Conservation (phyloP, 805 yeast genomes). For the Geotrichum ghanense region DNA sequence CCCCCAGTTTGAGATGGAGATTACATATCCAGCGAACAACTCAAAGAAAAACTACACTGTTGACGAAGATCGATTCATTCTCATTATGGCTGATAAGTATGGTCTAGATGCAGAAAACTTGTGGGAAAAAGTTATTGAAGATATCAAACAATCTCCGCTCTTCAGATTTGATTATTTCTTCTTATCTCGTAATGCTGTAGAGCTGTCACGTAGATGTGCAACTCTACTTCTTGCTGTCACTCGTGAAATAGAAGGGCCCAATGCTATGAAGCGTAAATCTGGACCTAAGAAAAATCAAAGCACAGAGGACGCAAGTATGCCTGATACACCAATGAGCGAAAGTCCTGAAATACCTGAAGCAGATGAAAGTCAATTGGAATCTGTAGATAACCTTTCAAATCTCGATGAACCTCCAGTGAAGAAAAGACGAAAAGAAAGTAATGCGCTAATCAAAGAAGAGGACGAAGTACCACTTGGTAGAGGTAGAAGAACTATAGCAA, state of each 20-base stretch:
- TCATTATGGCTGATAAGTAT: conserved; percentile 61
- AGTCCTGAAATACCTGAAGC: not conserved
- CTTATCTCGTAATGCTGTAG: conserved; percentile 65
- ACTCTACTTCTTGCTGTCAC: conserved; percentile 67
- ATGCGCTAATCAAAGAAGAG: not conserved
- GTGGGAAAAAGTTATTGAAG: conserved; percentile 62
- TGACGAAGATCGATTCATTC: conserved; percentile 79
- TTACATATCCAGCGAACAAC: conserved; percentile 66
- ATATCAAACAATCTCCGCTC: conserved; percentile 56
- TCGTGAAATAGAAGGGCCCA: conserved; percentile 47
- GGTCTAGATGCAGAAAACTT: conserved; percentile 73
- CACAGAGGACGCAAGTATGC: not conserved
- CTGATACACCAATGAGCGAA: not conserved
- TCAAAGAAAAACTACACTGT: conserved; percentile 62
- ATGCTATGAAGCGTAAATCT: conserved; percentile 21
- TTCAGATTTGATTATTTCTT: conserved; percentile 83
- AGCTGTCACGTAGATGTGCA: conserved; percentile 70
- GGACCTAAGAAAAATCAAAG: conserved; percentile 6
- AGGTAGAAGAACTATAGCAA: not conserved
- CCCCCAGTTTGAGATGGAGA: conserved; percentile 65
- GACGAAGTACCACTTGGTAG: not conserved
- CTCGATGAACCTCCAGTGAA: not conserved
- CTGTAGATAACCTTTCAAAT: not conserved
- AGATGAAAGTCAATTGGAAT: not conserved
- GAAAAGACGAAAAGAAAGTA: not conserved